These are phyloP conservation scores for Populus tomentosa DNA, from an alignment of 441 rosid genomes.

Conservation along the genomic window DNA sequence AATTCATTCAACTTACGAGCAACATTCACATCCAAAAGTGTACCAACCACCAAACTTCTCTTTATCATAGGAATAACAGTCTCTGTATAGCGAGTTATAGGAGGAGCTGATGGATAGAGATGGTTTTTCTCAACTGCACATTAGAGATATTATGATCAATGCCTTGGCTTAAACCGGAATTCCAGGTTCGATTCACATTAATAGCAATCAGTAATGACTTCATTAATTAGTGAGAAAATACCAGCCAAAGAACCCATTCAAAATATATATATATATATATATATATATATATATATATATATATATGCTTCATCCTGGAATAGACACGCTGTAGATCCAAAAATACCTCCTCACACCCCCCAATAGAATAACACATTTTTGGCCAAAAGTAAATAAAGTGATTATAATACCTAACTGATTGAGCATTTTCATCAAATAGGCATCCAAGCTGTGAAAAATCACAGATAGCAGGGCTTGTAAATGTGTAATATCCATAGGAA, in stretches of 20 bases:
- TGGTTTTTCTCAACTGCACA: conserved; percentile 79
- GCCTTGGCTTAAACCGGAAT: not conserved
- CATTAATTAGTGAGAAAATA: not conserved
- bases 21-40: conserved; percentile 46
- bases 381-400: conserved; percentile 1
- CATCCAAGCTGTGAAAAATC: conserved; percentile 83
- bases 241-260: not conserved
- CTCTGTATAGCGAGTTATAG: conserved; percentile 90
- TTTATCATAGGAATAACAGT: conserved; percentile 58
- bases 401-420: conserved; percentile 66
- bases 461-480: conserved; percentile 93
- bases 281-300: no score
- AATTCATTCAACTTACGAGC: conserved; percentile 52
- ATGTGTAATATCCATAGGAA: conserved; percentile 88
- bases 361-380: not conserved
- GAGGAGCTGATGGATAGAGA: conserved; percentile 82
- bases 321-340: not conserved
- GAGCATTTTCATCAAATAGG: conserved; percentile 67
- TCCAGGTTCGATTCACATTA: not conserved
- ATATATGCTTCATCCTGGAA: not conserved
- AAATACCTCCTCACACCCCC: not conserved
- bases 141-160: conserved; percentile 6
- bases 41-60: conserved; percentile 58
- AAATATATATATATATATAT: no score
- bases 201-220: not conserved